phyloP scores from a whole-genome alignment of 2,329 filamentous ascomycete species.

The Nigrospora oryzae region DNA sequence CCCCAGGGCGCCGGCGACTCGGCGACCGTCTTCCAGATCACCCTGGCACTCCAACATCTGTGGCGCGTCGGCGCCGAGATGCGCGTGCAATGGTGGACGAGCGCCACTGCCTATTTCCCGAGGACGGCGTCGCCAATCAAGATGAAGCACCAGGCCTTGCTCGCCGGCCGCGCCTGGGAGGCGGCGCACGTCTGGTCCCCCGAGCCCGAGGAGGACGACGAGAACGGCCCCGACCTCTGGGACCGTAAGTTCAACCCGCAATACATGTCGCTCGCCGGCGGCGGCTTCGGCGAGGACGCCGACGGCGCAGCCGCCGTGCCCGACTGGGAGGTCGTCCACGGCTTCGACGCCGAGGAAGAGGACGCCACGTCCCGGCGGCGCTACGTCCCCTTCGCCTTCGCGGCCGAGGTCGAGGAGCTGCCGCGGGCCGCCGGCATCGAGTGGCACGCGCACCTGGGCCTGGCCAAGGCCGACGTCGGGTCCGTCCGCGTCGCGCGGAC shows the following conservation, averaged over 20 bases:
- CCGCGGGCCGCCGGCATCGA: slow-evolving; percentile 70
- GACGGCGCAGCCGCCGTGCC: slow-evolving; percentile 31
- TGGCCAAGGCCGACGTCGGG: slow-evolving; percentile 26
- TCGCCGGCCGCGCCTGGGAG: slow-evolving; percentile 41
- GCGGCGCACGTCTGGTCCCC: slow-evolving; percentile 27
- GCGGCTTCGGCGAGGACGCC: slow-evolving; percentile 12
- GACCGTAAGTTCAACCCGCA: slow-evolving; percentile 50
- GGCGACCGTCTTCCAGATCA: slow-evolving; percentile 48
- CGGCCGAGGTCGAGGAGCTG: slow-evolving; percentile 67
- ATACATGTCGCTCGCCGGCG: slow-evolving; percentile 31
- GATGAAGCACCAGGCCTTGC: slow-evolving; percentile 23
- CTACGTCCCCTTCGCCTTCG: slow-evolving; percentile 58
- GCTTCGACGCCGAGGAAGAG: slow-evolving; percentile 21
- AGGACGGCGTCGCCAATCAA: slow-evolving; percentile 13
- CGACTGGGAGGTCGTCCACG: slow-evolving; percentile 37
- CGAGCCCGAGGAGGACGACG: slow-evolving; percentile 33
- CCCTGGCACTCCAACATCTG: slow-evolving; percentile 78
- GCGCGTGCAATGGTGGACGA: slow-evolving; percentile 66
- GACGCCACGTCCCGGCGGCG: slow-evolving; percentile 15
- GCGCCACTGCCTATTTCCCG: slow-evolving; percentile 67
- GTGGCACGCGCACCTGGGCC: slow-evolving; percentile 67
- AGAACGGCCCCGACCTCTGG: slow-evolving; percentile 56
- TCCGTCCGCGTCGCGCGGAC: slow-evolving; percentile 10
- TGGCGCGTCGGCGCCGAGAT: slow-evolving; percentile 72
- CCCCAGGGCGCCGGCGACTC: slow-evolving; percentile 23